Evolutionary conservation across 176 grass and related monocot species (phyloP).

Genomic region (Aegilops speltoides): DNA sequence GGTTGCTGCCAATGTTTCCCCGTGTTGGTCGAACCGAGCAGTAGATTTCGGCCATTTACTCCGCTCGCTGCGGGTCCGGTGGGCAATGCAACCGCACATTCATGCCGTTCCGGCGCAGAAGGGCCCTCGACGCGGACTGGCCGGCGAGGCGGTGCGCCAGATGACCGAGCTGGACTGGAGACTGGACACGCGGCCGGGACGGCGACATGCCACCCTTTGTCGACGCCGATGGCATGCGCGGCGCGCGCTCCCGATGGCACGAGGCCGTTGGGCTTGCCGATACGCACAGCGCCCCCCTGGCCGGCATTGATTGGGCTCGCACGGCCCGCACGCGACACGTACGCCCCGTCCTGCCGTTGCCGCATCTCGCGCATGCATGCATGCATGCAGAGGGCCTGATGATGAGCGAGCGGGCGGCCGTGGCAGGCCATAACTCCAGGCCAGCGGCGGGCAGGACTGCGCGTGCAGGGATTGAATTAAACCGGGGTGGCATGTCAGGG

Average conservation of each 20-base stretch:
- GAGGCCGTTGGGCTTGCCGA: neutral
- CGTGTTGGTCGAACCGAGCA: neutral
- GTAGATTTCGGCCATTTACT: neutral
- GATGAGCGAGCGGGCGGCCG: neutral
- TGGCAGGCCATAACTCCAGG: constrained; percentile 28
- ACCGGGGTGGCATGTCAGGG: neutral
- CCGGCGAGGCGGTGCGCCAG: neutral
- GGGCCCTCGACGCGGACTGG: too few species aligned
- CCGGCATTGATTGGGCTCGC: neutral
- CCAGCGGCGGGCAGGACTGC: neutral
- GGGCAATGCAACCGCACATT: neutral
- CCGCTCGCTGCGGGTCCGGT: neutral
- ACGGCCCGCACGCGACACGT: neutral
- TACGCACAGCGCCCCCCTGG: neutral
- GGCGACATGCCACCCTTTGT: neutral
- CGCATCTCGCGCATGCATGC: neutral
- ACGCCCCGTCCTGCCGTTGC: neutral
- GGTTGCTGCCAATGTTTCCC: neutral
- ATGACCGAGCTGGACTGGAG: neutral
- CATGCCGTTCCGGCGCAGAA: neutral
- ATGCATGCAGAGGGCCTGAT: neutral
- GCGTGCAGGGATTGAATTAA: neutral
- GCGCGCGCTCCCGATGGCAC: neutral
- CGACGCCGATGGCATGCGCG: neutral
- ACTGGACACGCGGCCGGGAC: neutral